Evolutionary conservation across 352 stramenopile species (phyloP).

Genomic region (Blastocystis sp.): DNA sequence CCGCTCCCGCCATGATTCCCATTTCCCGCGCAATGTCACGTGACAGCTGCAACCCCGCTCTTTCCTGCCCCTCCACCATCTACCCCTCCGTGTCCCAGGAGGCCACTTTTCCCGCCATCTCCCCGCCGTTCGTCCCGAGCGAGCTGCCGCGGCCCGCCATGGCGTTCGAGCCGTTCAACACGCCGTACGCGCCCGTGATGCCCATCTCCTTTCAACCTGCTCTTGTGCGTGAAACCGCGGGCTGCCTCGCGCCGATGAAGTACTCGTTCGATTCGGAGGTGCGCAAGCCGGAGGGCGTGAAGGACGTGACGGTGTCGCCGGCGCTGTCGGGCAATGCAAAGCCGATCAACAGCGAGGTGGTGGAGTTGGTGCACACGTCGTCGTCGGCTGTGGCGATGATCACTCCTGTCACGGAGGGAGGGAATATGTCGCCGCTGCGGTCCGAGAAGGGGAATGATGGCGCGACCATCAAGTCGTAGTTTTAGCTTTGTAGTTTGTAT

Average conservation of each 20-base stretch:
- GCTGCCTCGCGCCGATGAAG: neutral
- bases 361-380: neutral
- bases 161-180: neutral
- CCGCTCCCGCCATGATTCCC: neutral
- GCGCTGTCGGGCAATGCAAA: neutral
- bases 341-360: neutral
- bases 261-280: neutral
- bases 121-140: neutral
- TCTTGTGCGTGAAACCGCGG: neutral
- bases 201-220: neutral
- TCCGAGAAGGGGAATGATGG: neutral
- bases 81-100: neutral
- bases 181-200: neutral
- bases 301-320: neutral
- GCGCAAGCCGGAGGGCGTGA: neutral
- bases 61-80: neutral
- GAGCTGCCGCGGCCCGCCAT: neutral
- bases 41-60: neutral
- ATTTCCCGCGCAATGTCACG: neutral
- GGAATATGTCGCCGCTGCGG: neutral
- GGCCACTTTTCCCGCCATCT: neutral
- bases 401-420: neutral
- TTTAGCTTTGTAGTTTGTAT: neutral
- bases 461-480: neutral
- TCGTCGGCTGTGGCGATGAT: neutral